Evolutionary conservation across 148 eudicot species (phyloP), one percentile per base, ranked within the genome.

Genomic region (Heliamphora exappendiculata): DNA sequence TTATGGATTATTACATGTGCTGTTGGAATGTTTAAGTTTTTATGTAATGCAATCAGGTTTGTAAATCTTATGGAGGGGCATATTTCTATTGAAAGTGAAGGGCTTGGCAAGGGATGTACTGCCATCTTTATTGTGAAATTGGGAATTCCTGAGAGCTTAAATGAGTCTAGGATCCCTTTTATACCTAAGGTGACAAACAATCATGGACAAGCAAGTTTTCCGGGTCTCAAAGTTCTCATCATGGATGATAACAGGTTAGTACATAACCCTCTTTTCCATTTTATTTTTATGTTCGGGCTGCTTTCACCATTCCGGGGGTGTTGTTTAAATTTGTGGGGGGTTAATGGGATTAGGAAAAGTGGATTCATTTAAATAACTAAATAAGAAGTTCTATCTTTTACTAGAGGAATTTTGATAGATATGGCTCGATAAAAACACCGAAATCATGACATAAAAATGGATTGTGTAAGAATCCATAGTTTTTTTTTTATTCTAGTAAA

Each of bases 61-160:
- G 93, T 91, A 41, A 88, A 78, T 78, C 97, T 91, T 59, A 94
- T 94, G 98, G 93, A 88, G 79, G 98, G 97, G 37, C 84, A 89
- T 63, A 92, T 94, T 79, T 92, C 91, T 91, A 81, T 94, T 44
- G 97, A 94, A 85, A 94, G 98, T 79, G 97, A 90, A 80, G 98
- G 98, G 67, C 83, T 85, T 49, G 97, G 97, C 59, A 94, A 88
- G 84, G 98, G 98, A 34, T 87, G 91, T 73, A 90, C 89, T 8
- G 90, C 88, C 49, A 82, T 77, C 33, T 90, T 91, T 73, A 75
- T 84, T 39, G 92, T 89, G 37, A 94, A 91, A 84, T 91, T 94
- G 68, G 98, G 95, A 69, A 75, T 79, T 70, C 82, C 89, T 36
- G 86, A 82, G 33, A 83, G 78, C 9, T 67, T 81, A 50, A 80